Base-by-base conservation (phyloP, 306 rosid genomes). In the Citrullus colocynthis region DNA sequence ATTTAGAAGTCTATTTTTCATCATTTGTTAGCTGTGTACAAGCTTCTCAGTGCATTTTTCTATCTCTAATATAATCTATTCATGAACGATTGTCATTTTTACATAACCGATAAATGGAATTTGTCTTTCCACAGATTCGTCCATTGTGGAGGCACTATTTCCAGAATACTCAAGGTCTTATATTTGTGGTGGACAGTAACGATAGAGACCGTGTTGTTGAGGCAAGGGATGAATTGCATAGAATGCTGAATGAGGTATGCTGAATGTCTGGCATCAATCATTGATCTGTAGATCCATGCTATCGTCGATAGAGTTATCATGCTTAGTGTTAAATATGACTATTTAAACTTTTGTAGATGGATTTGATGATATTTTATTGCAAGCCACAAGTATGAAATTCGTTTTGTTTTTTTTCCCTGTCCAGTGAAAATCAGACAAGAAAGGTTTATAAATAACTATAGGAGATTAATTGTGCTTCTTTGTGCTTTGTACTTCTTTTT, bases 101-200 rank as follows among this genome's bases (percentile, higher is more conserved):
- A 14, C 41, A 3, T 32, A 48, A 41, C 45, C 36, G 21, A 76
- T 41, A 21, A 60, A 59, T 12, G 57, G 15, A 17, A 60, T 77
- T 20, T 61, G 36, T 61, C 41, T 76, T 51, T 78, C 20, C 51
- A 58, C 89, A 90, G 95, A 90, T 90, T 61, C 95, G 95, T 81
- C 95, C 95, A 79, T 73, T 90, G 86, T 90, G 95, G 95, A 90
- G 95, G 90, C 95, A 90, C 83, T 90, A 90, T 82, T 90, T 90
- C 80, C 95, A 90, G 84, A 90, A 90, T 87, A 90, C 95, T 28
- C 95, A 90, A 78, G 95, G 95, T 86, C 95, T 90, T 82, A 90
- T 90, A 20, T 90, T 90, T 78, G 95, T 90, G 45, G 95, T 90
- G n/a, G 95, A 90, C 85, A 90, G 95, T 83, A 90, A 90, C 78